A percentile compares a stretch with the other conserved stretches of the same genome.
phyloP scores from a whole-genome alignment of 345 rosid species.

The Melastoma malabathricum region DNA sequence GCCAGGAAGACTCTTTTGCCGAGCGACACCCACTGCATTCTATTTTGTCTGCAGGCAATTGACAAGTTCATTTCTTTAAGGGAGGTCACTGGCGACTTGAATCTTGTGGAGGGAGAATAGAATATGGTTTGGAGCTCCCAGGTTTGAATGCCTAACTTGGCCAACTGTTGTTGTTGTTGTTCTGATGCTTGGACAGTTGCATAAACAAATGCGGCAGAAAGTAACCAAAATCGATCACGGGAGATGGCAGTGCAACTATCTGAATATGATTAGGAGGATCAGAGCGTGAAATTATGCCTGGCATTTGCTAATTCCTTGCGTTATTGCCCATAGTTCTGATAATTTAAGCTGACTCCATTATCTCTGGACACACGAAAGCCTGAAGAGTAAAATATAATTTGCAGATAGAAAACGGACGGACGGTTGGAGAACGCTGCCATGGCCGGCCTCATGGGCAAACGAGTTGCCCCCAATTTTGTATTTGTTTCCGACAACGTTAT shows the following conservation, averaged over 20 bases:
- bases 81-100: slow-evolving; percentile 26
- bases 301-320: too few species aligned
- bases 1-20: too few species aligned
- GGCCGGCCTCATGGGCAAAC: slow-evolving; percentile 94
- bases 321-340: too few species aligned
- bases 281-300: too few species aligned
- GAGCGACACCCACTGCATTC: background rate
- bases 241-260: too few species aligned
- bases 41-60: slow-evolving; percentile 40
- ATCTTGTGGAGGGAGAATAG: slow-evolving; percentile 79
- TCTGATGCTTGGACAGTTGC: too few species aligned
- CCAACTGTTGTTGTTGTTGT: background rate
- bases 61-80: slow-evolving; percentile 39
- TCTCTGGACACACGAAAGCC: too few species aligned
- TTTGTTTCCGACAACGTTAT: slow-evolving; percentile 3
- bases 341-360: too few species aligned
- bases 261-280: background rate
- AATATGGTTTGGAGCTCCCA: slow-evolving; percentile 98
- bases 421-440: slow-evolving; percentile 91
- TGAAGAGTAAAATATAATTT: too few species aligned
- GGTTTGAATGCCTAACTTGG: slow-evolving; percentile 19
- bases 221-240: too few species aligned
- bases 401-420: slow-evolving; percentile 81
- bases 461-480: slow-evolving; percentile 22
- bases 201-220: too few species aligned